Conservation (phyloP, 176 grass and related monocot species). For the Saccharum officinarum region DNA sequence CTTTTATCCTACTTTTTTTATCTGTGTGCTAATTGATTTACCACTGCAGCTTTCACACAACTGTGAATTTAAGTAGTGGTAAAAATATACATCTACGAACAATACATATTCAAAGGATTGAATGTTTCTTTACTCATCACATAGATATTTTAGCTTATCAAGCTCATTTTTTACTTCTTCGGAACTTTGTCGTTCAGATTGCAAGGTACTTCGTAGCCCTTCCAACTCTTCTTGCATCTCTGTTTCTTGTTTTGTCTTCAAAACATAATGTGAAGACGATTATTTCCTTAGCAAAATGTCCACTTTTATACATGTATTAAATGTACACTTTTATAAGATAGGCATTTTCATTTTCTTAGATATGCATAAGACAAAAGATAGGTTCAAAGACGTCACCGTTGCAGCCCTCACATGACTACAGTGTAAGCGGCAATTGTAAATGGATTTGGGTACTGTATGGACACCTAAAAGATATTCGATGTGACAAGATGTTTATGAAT, state of each 20-base stretch:
- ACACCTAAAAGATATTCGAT: neutral
- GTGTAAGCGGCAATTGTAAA: neutral
- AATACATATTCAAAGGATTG: no score
- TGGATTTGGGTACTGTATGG: neutral
- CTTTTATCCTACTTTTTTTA: no score
- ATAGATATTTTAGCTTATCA: conserved; percentile 72
- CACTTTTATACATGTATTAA: neutral
- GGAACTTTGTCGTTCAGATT: conserved; percentile 71
- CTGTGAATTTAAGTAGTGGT: no score
- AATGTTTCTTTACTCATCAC: conserved; percentile 85
- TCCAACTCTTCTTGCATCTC: conserved; percentile 79
- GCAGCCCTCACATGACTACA: neutral
- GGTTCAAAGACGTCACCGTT: neutral
- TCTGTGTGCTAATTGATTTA: no score
- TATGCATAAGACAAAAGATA: conserved; percentile 1
- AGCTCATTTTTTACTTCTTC: conserved; percentile 65
- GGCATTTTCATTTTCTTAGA: neutral
- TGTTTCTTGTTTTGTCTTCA: conserved; percentile 70
- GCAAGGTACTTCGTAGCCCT: conserved; percentile 64
- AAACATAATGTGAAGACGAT: conserved; percentile 22
- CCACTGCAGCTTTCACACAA: no score
- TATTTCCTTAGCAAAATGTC: neutral
- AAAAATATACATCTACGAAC: no score
- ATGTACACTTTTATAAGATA: neutral
- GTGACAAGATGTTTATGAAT: neutral